phyloP scores from a whole-genome alignment of 1,284 basidiomycete genomes.

The Trametes versicolor region DNA sequence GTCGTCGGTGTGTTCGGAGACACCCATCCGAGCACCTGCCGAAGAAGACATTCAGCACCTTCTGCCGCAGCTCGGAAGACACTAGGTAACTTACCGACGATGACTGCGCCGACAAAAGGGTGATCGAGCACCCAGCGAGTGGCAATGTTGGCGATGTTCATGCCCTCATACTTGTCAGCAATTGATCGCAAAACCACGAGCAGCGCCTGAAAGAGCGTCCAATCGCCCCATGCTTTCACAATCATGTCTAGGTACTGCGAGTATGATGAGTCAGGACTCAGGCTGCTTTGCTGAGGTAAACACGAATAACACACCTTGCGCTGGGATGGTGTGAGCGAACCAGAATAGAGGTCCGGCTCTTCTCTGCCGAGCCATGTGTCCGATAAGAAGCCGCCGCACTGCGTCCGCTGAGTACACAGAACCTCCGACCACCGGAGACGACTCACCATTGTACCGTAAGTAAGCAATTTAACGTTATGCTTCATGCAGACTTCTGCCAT shows the following conservation, averaged over 20 bases:
- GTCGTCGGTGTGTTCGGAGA: conserved; percentile 79
- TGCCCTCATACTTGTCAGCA: conserved; percentile 71
- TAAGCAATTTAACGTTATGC: conserved; percentile 78
- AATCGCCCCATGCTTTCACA: conserved; percentile 78
- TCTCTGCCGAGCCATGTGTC: conserved; percentile 76
- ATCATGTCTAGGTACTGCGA: conserved; percentile 84
- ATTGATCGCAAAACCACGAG: conserved; percentile 67
- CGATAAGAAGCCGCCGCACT: conserved; percentile 86
- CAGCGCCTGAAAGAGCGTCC: conserved; percentile 78
- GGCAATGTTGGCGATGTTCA: conserved; percentile 80
- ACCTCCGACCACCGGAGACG: conserved; percentile 10
- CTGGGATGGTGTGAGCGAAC: conserved; percentile 75
- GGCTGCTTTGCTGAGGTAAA: background rate
- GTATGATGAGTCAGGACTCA: background rate
- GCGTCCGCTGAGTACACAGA: conserved; percentile 14
- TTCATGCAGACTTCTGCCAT: conserved; percentile 81
- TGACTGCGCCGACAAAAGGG: conserved; percentile 78
- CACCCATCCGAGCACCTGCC: conserved; percentile 75
- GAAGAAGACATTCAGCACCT: conserved; percentile 1
- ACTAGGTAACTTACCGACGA: conserved; percentile 65
- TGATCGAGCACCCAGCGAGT: conserved; percentile 86
- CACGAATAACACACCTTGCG: conserved; percentile 66
- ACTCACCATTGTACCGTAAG: conserved; percentile 82
- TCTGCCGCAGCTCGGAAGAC: conserved; percentile 6
- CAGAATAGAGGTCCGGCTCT: conserved; percentile 77